These are phyloP conservation scores for Paracoccidioides lutzii DNA, from an alignment of 2,329 filamentous ascomycete genomes.

Conservation along the genomic window DNA sequence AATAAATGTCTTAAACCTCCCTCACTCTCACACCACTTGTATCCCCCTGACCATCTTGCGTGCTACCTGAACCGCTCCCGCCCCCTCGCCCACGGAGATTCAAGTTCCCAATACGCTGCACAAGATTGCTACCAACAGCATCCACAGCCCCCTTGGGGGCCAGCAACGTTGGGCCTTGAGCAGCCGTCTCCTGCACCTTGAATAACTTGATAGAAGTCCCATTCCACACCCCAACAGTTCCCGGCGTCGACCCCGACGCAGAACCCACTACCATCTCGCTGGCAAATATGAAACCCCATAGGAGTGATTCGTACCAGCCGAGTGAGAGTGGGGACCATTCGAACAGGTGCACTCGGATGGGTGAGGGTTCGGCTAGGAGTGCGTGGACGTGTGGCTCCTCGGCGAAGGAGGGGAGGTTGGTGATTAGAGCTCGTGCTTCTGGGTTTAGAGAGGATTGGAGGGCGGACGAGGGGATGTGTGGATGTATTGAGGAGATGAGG, in stretches of 20 bases:
- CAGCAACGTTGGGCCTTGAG: slow-evolving; percentile 65
- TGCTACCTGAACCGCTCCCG: slow-evolving; percentile 9
- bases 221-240: slow-evolving; percentile 88
- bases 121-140: slow-evolving; percentile 80
- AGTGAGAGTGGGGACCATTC: slow-evolving; percentile 85
- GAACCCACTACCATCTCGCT: slow-evolving; percentile 61
- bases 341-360: slow-evolving; percentile 72
- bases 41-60: slow-evolving; percentile 21
- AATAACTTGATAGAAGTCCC: slow-evolving; percentile 81
- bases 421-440: slow-evolving; percentile 30
- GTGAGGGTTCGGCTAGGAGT: slow-evolving; percentile 54
- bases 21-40: slow-evolving; percentile 22
- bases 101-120: slow-evolving; percentile 71
- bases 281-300: slow-evolving; percentile 89
- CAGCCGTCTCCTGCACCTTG: slow-evolving; percentile 71
- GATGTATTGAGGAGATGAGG: slow-evolving; percentile 51
- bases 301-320: slow-evolving; percentile 88
- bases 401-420: slow-evolving; percentile 31
- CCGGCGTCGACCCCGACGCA: slow-evolving; percentile 46
- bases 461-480: slow-evolving; percentile 38
- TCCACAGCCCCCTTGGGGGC: slow-evolving; percentile 85
- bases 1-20: slow-evolving; percentile 20
- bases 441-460: slow-evolving; percentile 27
- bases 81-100: slow-evolving; percentile 47
- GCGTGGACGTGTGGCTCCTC: slow-evolving; percentile 50